A percentile compares a stretch with the other conserved stretches of the same genome.
phyloP scores from a whole-genome alignment of 352 stramenopile species.

The Phytophthora pisi region DNA sequence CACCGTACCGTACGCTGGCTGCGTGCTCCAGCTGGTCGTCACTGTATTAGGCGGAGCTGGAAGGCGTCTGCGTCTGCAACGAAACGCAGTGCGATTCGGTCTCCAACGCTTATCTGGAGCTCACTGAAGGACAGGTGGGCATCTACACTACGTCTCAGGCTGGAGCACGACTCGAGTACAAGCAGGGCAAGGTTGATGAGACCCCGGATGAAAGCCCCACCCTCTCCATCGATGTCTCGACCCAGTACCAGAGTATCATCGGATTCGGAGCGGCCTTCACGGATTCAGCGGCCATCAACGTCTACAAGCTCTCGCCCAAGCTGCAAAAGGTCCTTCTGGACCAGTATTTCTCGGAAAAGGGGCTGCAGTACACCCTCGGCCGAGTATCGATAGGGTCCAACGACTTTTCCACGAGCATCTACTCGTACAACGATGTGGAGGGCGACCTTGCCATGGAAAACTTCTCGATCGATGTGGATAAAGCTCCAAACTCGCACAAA shows the following conservation, averaged over 20 bases:
- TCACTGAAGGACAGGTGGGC: constrained; percentile 43
- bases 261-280: constrained; percentile 92
- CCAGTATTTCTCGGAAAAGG: constrained; percentile 74
- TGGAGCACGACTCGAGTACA: constrained; percentile 52
- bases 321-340: constrained; percentile 76
- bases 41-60: constrained; percentile 47
- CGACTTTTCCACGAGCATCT: constrained; percentile 87
- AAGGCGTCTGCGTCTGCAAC: constrained; percentile 63
- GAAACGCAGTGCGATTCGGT: constrained; percentile 56
- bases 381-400: constrained; percentile 85
- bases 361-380: constrained; percentile 83
- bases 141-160: constrained; percentile 55
- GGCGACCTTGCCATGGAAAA: constrained; percentile 87
- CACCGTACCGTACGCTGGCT: constrained; percentile 16
- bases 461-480: constrained; percentile 80
- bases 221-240: constrained; percentile 54
- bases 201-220: constrained; percentile 33
- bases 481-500: constrained; percentile 66
- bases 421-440: constrained; percentile 84
- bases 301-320: constrained; percentile 62
- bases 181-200: constrained; percentile 32
- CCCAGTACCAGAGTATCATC: constrained; percentile 78
- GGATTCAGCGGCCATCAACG: constrained; percentile 84
- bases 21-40: constrained; percentile 51
- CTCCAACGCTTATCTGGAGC: constrained; percentile 48